Base-by-base conservation (phyloP, 352 stramenopile genomes). In the Phytopythium ostracodes region DNA sequence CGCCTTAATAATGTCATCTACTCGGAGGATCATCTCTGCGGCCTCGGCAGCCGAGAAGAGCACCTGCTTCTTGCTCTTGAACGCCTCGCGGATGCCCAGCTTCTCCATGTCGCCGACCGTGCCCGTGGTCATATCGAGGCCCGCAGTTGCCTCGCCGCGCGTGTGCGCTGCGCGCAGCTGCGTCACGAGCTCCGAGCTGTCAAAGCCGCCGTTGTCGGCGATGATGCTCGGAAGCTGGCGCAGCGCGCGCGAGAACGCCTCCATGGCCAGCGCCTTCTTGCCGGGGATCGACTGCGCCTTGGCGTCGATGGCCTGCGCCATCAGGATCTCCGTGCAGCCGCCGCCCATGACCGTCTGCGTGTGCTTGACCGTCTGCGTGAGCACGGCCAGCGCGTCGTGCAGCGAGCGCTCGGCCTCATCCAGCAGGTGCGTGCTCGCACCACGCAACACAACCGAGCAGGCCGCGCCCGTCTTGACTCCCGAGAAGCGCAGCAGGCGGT, bases 361-460 rank as follows among this genome's bases (percentile, higher is more conserved):
- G 64, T 99, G 86, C 71, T 98, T 98, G 11, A 99, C 92, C 14
- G 97, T 99, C 70, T 99, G 92, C 22, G 88, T 94, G 11, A 99
- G 81, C 63, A 99, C 97, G 61, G 92, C 97, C 17, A 99, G 76
- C 33, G 98, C 98, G 73, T 99, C 98, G 73, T 99, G 98, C 20
- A 99, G 78, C 61, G 97, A 99, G 33, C 98, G 92, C 81, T 99
- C 97, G 0, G 98, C 97, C 77, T 99, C 98, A 53, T 99, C 98
- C 43, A 99, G 81, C 53, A 99, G 62, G 67, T 99, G 98, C 49
- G 81, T 88, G 63, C 84, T 97, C 38, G 95, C 93, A 60, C 97
- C 98, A 53, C 98, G 84, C 52, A 98, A 77, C 55, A 99, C 91
- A 59, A 99, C 96, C 24, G 91, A 97, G 81, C 95, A 99, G 14